Evolutionary conservation across 2,329 filamentous ascomycete genomes (phyloP), one percentile per base, ranked within the genome.

Genomic region (Albophoma yamanashiensis): DNA sequence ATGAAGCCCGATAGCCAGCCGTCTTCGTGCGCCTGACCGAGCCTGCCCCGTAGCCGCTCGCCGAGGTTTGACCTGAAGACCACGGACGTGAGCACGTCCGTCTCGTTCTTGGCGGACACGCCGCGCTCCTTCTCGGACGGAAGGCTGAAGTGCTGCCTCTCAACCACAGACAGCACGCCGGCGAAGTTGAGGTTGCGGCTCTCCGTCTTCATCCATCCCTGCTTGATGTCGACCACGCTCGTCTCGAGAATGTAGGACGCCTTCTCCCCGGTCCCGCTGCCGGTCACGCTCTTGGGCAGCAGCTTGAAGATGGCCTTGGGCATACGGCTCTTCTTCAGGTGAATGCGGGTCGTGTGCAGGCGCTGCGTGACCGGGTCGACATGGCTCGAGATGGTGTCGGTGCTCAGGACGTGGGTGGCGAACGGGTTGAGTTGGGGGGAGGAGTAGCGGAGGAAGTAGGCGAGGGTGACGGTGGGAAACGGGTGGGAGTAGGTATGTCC

Each of bases 371-470:
- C 76, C 8, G 86, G 81, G 73, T 93, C 89, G 74, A 91, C 84
- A 72, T 82, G 79, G 64, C 86, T 88, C 56, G 85, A 84, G 72
- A 94, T 90, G 68, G 89, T 91, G 74, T 94, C 90, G 73, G 89
- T 92, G 70, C 88, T 91, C 67, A 92, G 79, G 58, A 94, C 90
- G 76, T 94, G 90, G 64, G 83, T 86, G 65, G 87, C 87, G 77
- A 93, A 92, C 8, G 90, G 90, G 70, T 93, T 94, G 65, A 83
- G 76, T 65, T 83, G 78, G 38, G 82, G 81, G 6, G 82, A 84
- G 62, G 89, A 91, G 76, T 94, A 94, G 65, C 90, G 89, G 57
- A 94, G 87, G 76, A 93, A 94, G 81, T 91, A 94, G 76, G 90
- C 90, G 73, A 94, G 87, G 56, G 89, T 91, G 63, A 94, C 90